A percentile compares a stretch with the other conserved stretches of the same genome.
Evolutionary conservation across 2,329 filamentous ascomycete genomes (phyloP).

Genomic region (Colletotrichum chlorophyti): DNA sequence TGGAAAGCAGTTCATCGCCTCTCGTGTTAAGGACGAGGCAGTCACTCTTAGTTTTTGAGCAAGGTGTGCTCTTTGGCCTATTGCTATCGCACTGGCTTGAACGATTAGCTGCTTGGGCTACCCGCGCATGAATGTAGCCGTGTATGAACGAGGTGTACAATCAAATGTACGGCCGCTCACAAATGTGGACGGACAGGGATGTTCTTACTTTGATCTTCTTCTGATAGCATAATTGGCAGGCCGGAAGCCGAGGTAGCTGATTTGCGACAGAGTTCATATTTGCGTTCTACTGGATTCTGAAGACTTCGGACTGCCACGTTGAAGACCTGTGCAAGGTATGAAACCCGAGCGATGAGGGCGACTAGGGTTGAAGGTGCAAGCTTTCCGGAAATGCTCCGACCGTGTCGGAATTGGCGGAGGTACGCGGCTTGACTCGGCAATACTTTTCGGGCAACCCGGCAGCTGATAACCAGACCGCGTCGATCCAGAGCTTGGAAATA

Average conservation of each 20-base stretch:
- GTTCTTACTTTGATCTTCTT: slow-evolving; percentile 28
- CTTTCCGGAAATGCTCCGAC: slow-evolving; percentile 13
- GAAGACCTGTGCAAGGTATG: too few species aligned
- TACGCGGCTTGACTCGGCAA: slow-evolving; percentile 13
- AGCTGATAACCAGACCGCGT: too few species aligned
- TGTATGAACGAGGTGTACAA: too few species aligned
- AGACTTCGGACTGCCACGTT: too few species aligned
- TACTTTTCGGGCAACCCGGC: too few species aligned
- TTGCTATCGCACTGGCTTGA: slow-evolving; percentile 35
- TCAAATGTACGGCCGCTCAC: too few species aligned
- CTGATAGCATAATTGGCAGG: slow-evolving; percentile 23
- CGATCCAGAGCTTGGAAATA: too few species aligned
- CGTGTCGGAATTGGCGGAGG: neutral
- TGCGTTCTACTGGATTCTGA: neutral
- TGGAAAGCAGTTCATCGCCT: slow-evolving; percentile 32
- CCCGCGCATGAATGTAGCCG: too few species aligned
- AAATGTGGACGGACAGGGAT: too few species aligned
- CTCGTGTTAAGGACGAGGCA: slow-evolving; percentile 37
- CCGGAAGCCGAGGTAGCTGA: slow-evolving; percentile 17
- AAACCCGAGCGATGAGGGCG: neutral
- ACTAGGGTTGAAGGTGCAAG: neutral
- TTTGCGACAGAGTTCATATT: slow-evolving; percentile 1
- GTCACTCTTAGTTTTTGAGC: slow-evolving; percentile 32
- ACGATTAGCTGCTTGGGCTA: neutral
- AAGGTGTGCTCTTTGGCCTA: slow-evolving; percentile 38